Evolutionary conservation across 1,284 basidiomycete species (phyloP), one percentile per base, ranked within the genome.

Genomic region (Pterula multifida): DNA sequence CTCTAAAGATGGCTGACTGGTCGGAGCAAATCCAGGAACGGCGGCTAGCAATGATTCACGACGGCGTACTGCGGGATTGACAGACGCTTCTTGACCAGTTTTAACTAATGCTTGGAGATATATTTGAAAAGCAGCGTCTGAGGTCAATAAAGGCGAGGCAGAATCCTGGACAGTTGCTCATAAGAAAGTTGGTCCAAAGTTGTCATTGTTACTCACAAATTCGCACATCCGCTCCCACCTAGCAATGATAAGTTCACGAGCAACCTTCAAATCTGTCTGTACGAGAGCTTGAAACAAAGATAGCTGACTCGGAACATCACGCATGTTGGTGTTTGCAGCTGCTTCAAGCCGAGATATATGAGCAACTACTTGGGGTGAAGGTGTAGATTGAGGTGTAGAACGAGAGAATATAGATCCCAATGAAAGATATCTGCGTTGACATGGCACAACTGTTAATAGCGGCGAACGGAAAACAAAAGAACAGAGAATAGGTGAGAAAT

Each of bases 151-250:
- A 2, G 84, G 81, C 2, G 81, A 85, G 2, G 68, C 52, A 12
- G 79, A 71, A 57, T 83, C 77, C 86, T 88, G 52, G 48, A 55
- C 52, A 52, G 49, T 46, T 25, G 45, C 51, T 28, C 26, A 22
- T 49, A 26, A 45, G 28, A 35, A 49, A 45, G 15, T 32, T 32
- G 44, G 24, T 6, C 26, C 12, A 26, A 11, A 11, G 13, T 45
- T 9, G 45, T 17, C 9, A 17, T 19, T 17, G 26, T 28, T 32
- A 78, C 84, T 62, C 66, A 89, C 87, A 60, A 82, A 86, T 73
- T 88, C 82, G 58, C 75, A 77, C 74, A 81, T 79, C 55, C 81
- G 72, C 60, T 90, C 85, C 86, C 87, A 90, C 52, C 86, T 75
- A 57, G 70, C 78, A 53, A 86, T 76, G 53, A 89, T 67, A 23